Conservation (phyloP, 1,284 basidiomycete genomes). For the Cutaneotrichosporon dermatis region DNA sequence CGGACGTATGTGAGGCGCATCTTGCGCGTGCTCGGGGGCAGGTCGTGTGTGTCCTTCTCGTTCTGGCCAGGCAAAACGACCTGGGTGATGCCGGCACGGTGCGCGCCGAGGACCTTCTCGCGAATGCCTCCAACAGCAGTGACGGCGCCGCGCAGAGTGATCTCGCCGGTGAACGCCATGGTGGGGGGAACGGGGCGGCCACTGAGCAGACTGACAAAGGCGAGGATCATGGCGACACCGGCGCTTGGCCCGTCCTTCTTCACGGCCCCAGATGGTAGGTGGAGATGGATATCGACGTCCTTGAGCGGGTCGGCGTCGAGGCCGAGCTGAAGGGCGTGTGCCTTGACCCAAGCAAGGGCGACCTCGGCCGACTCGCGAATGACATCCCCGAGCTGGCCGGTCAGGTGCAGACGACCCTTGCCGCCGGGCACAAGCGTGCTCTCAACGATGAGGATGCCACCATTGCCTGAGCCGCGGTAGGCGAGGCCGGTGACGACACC, state of each 20-base stretch:
- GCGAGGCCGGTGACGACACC: slow-evolving; percentile 44
- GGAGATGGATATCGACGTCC: slow-evolving; percentile 69
- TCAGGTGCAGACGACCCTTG: slow-evolving; percentile 48
- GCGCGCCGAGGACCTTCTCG: slow-evolving; percentile 89
- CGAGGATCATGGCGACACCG: slow-evolving; percentile 82
- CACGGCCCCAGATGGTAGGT: slow-evolving; percentile 90
- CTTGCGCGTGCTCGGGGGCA: slow-evolving; percentile 81
- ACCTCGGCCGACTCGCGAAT: slow-evolving; percentile 95
- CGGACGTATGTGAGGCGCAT: slow-evolving; percentile 67
- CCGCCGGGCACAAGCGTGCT: slow-evolving; percentile 36
- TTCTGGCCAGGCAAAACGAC: slow-evolving; percentile 76
- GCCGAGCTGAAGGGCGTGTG: slow-evolving; percentile 75
- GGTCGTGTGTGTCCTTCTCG: slow-evolving; percentile 82
- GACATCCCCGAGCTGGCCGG: slow-evolving; percentile 95
- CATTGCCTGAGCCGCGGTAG: slow-evolving; percentile 66
- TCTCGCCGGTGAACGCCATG: slow-evolving; percentile 90
- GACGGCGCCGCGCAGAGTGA: slow-evolving; percentile 84
- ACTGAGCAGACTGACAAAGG: slow-evolving; percentile 82
- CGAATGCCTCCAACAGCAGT: slow-evolving; percentile 87
- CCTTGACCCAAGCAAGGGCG: slow-evolving; percentile 85
- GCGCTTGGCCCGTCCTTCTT: slow-evolving; percentile 96
- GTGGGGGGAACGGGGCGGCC: slow-evolving; percentile 71
- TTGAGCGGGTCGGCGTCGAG: slow-evolving; percentile 38
- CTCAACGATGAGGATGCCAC: slow-evolving; percentile 64
- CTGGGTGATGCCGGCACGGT: slow-evolving; percentile 77